phyloP scores from a whole-genome alignment of 1,284 basidiomycete species.

The Vanrija pseudolonga region DNA sequence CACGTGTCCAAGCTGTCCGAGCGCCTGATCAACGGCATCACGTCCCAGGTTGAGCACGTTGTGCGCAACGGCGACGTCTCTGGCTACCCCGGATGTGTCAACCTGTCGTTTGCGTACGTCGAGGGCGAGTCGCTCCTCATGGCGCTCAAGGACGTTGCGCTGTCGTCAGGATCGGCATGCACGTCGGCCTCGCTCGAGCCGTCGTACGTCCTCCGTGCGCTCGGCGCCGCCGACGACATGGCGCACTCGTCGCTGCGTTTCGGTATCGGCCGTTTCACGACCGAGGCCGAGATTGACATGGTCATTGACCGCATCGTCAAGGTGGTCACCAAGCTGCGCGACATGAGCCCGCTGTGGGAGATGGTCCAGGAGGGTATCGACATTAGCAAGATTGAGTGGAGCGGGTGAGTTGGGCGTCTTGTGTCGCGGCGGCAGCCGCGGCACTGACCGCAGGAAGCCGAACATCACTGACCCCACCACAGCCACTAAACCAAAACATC shows the following conservation, averaged over 20 bases:
- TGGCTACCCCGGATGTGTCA: constrained; percentile 90
- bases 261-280: constrained; percentile 97
- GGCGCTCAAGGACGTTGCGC: constrained; percentile 97
- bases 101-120: constrained; percentile 94
- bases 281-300: constrained; percentile 93
- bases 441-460: too few species aligned
- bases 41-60: constrained; percentile 78
- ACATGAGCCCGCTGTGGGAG: constrained; percentile 91
- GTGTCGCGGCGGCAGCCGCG: too few species aligned
- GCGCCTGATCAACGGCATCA: constrained; percentile 77
- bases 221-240: constrained; percentile 97
- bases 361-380: constrained; percentile 61
- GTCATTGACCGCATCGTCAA: constrained; percentile 84
- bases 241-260: constrained; percentile 97
- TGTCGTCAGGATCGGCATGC: constrained; percentile 97
- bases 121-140: constrained; percentile 97
- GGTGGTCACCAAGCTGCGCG: constrained; percentile 71
- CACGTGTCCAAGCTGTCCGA: constrained; percentile 74
- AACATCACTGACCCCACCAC: too few species aligned
- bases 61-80: constrained; percentile 85
- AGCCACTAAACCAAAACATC: too few species aligned
- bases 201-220: constrained; percentile 93
- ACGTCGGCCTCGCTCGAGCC: constrained; percentile 98
- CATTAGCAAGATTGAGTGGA: constrained; percentile 86
- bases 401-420: constrained; percentile 44